Conservation (phyloP, 129 eudicot species). For the Centella asiatica region DNA sequence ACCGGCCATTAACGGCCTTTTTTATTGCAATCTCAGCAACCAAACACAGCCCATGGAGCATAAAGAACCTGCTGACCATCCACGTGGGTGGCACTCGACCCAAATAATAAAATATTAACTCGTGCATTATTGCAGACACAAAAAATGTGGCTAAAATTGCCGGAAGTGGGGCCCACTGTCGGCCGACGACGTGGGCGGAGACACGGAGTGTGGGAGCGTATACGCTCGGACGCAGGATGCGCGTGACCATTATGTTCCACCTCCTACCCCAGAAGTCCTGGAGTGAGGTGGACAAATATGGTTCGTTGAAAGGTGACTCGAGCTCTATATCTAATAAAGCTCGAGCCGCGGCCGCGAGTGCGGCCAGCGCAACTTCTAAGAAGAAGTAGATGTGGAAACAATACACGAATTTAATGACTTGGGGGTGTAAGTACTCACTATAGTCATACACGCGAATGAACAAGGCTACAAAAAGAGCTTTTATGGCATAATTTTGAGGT, state of each 20-base stretch:
- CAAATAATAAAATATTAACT: constrained; percentile 46
- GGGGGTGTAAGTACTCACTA: constrained; percentile 26
- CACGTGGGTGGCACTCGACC: constrained; percentile 49
- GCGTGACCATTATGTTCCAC: constrained; percentile 78
- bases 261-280: constrained; percentile 91
- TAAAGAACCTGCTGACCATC: constrained; percentile 51
- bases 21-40: constrained; percentile 41
- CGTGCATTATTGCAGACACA: constrained; percentile 74
- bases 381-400: constrained; percentile 31
- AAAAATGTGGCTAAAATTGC: constrained; percentile 43
- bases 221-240: constrained; percentile 50
- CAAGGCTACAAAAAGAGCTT: constrained; percentile 26
- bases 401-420: constrained; percentile 23
- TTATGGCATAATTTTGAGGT: constrained; percentile 25
- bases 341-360: constrained; percentile 21
- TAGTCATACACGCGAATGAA: constrained; percentile 27
- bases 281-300: constrained; percentile 60
- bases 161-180: constrained; percentile 42
- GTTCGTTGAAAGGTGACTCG: constrained; percentile 75
- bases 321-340: constrained; percentile 30
- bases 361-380: constrained; percentile 40
- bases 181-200: constrained; percentile 30
- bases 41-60: constrained; percentile 56
- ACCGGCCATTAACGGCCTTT: constrained; percentile 26
- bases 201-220: constrained; percentile 33